phyloP scores from a whole-genome alignment of 805 yeast genomes.

The Sugiyamaella americana region DNA sequence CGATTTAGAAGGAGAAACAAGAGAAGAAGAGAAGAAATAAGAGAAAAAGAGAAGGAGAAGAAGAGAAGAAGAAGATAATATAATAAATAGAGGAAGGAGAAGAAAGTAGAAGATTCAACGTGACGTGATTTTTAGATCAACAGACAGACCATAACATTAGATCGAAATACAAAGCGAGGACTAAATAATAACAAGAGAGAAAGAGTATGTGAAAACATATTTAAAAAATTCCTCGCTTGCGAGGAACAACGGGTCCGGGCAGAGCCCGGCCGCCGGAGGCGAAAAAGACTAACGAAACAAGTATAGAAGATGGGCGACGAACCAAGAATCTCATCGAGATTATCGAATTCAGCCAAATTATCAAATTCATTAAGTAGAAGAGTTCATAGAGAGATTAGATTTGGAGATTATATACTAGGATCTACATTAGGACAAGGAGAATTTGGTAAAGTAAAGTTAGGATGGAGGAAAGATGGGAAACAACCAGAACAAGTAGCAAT shows the following conservation, averaged over 20 bases:
- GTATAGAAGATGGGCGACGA: constrained; percentile 2
- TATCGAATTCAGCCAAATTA: constrained; percentile 24
- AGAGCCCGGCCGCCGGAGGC: neutral
- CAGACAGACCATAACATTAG: no score
- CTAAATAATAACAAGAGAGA: no score
- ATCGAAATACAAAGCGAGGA: no score
- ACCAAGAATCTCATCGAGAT: constrained; percentile 26
- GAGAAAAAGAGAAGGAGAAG: no score
- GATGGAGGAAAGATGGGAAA: constrained; percentile 81
- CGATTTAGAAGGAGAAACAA: no score
- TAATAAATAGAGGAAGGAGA: no score
- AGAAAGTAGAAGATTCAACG: no score
- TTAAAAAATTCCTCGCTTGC: no score
- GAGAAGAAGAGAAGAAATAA: no score
- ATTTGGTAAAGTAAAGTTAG: constrained; percentile 94
- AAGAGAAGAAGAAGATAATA: no score
- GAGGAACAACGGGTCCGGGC: neutral
- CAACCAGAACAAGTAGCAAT: constrained; percentile 59
- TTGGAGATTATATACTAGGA: constrained; percentile 87
- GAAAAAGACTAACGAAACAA: neutral
- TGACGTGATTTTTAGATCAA: no score
- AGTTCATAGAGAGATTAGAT: constrained; percentile 41
- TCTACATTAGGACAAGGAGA: constrained; percentile 97
- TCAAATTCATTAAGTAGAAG: constrained; percentile 25
- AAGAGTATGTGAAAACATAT: no score